Percentiles rank a stretch among this genome's conserved stretches.
phyloP scores from a whole-genome alignment of 306 rosid genomes.

The Lablab purpureus region DNA sequence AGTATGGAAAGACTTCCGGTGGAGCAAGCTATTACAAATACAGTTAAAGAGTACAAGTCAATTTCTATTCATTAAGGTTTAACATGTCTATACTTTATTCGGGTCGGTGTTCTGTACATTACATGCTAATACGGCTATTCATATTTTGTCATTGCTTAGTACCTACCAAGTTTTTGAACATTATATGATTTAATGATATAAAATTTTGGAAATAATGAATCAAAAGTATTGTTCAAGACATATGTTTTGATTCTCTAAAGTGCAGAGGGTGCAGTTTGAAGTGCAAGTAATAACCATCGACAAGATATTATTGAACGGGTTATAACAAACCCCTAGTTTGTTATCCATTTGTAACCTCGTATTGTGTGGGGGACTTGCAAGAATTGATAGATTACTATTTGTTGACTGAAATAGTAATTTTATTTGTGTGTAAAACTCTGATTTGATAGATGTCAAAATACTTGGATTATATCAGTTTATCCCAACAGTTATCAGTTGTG shows the following conservation, averaged over 20 bases:
- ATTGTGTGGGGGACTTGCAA: conserved; percentile 7
- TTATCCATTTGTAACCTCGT: background rate
- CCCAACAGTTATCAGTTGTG: conserved; percentile 20
- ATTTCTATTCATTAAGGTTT: conserved; percentile 65
- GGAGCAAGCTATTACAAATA: conserved; percentile 86
- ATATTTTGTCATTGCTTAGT: conserved; percentile 7
- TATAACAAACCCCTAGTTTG: conserved; percentile 9
- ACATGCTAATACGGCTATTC: conserved; percentile 16
- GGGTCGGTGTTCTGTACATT: conserved; percentile 35
- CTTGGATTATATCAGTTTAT: conserved; percentile 14
- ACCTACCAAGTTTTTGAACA: conserved; percentile 25
- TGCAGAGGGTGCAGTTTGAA: background rate
- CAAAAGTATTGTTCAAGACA: conserved; percentile 1
- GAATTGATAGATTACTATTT: conserved; percentile 24
- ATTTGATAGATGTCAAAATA: conserved; percentile 13
- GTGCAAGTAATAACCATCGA: background rate
- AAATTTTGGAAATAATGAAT: conserved; percentile 15
- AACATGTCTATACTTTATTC: conserved; percentile 36
- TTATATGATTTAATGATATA: conserved; percentile 25
- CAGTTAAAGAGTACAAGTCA: conserved; percentile 77
- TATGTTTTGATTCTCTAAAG: background rate
- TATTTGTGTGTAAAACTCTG: background rate
- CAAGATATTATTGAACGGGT: background rate
- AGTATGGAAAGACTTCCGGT: conserved; percentile 97
- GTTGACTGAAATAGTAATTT: background rate